Conservation (phyloP, 805 yeast genomes). For the Suhomyces prunicola region DNA sequence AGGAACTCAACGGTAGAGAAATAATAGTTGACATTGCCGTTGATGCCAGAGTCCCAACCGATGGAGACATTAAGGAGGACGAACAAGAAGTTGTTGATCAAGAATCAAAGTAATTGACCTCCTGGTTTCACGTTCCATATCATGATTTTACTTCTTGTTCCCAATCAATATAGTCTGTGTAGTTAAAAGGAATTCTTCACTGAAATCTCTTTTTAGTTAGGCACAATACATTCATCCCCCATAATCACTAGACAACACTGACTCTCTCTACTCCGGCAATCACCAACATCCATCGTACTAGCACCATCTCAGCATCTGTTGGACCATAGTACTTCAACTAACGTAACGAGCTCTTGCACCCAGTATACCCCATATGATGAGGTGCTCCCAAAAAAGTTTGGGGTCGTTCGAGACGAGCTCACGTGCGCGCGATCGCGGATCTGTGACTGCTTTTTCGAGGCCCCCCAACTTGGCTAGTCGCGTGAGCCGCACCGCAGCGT, state of each 20-base stretch:
- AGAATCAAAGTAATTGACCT: constrained; percentile 1
- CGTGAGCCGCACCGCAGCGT: constrained; percentile 2
- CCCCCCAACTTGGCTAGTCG: not conserved
- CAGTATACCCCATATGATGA: not conserved
- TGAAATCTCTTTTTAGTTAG: constrained; percentile 9
- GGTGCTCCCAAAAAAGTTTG: not conserved
- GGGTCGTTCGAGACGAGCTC: not conserved
- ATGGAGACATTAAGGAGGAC: not conserved
- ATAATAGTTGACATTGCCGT: constrained; percentile 72
- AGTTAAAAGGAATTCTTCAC: constrained; percentile 11
- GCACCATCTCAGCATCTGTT: no score
- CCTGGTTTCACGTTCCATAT: not conserved
- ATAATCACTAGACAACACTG: no score
- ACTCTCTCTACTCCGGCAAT: no score
- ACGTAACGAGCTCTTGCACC: not conserved
- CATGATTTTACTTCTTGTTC: constrained; percentile 5
- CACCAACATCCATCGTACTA: no score
- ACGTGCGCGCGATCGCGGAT: not conserved
- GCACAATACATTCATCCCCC: not conserved
- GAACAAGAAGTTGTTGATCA: not conserved
- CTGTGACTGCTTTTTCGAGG: constrained; percentile 6
- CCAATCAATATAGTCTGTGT: not conserved
- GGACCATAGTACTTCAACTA: no score
- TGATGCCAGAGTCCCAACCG: constrained; percentile 42
- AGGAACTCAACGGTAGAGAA: constrained; percentile 60